Evolutionary conservation across 495 filamentous ascomycete species (phyloP), one percentile per base, ranked within the genome.

Genomic region (Neurospora sp.): DNA sequence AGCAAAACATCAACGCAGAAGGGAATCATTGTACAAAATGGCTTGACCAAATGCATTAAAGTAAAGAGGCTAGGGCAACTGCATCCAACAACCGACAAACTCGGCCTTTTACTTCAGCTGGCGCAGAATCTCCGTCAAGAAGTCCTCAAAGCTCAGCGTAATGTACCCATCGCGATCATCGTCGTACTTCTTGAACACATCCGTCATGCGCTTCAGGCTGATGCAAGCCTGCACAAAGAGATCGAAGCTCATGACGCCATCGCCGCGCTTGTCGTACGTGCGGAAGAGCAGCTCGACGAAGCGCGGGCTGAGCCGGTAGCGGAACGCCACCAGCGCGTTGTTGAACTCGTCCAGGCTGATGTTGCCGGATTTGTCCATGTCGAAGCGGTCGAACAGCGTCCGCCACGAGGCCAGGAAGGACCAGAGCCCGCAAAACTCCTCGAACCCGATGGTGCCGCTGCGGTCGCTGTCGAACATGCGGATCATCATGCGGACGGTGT

Each of bases 121-220:
- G 74, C 84, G 81, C 75, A 86, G 61, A 71, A 86, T 86, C 77
- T 86, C 91, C 20, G 89, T 92, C 79, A 93, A 85, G 78, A 93
- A 93, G 74, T 93, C 90, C 82, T 93, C 91, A 78, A 94, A 94
- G 77, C 91, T 93, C 70, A 94, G 79, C 8, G 91, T 94, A 71
- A 94, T 93, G 78, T 90, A 96, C 40, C 96, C 96, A 83, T 98
- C 96, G 39, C 96, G 89, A 82, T 99, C 96, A 73, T 97, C 92
- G 74, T 99, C 96, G 82, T 98, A 99, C 79, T 92, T 93, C 89
- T 99, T 99, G 81, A 99, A 99, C 22, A 98, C 95, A 81, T 99
- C 96, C 74, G 96, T 99, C 95, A 99, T 98, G 73, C 96, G 87
- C 88, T 97, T 96, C 76, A 99, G 84, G 78, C 89, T 91, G 78